phyloP scores from a whole-genome alignment of 2,329 filamentous ascomycete species.

The Stagonosporopsis tanaceti region DNA sequence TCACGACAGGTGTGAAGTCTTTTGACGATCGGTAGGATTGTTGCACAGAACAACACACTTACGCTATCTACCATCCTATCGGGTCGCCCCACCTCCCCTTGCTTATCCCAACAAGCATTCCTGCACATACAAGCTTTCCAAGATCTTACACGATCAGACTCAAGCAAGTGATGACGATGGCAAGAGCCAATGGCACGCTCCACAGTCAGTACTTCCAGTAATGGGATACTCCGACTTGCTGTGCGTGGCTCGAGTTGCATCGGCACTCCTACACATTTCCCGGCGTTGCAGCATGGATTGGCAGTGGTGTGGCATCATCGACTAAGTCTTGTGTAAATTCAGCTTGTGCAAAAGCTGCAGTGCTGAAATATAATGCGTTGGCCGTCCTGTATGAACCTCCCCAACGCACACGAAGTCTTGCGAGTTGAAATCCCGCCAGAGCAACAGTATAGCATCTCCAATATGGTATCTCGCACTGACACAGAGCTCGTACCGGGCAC shows the following conservation, averaged over 20 bases:
- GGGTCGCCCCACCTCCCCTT: background rate
- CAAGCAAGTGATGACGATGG: slow-evolving; percentile 1
- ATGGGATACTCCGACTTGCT: background rate
- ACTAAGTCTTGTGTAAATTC: background rate
- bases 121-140: background rate
- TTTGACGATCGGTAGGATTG: background rate
- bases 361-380: background rate
- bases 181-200: background rate
- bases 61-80: background rate
- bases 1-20: background rate
- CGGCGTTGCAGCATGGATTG: background rate
- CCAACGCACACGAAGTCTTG: background rate
- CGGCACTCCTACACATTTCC: slow-evolving; percentile 9
- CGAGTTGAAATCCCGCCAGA: background rate
- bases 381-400: background rate
- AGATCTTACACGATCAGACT: background rate
- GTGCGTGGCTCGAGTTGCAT: background rate
- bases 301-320: background rate
- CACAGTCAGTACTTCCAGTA: background rate
- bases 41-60: background rate
- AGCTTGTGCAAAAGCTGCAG: too few relatives aligned
- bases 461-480: slow-evolving; percentile 25
- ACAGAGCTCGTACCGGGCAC: slow-evolving; percentile 41
- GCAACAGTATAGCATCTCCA: background rate
- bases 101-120: slow-evolving; percentile 2